phyloP scores from a whole-genome alignment of 1,139 yeast genomes.

The Hyphopichia khmerensis region DNA sequence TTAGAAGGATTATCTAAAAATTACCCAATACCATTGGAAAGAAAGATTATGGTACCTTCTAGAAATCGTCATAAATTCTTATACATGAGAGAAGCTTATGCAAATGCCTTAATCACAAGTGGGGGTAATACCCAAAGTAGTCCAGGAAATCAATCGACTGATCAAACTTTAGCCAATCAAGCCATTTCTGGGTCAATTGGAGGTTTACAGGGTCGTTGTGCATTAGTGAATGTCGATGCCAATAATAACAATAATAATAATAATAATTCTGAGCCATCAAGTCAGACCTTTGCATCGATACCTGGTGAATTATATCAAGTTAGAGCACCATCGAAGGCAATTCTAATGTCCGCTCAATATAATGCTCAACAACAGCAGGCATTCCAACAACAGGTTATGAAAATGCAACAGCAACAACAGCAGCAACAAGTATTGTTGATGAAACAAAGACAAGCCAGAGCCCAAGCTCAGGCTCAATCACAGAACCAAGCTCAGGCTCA shows the following conservation, averaged over 20 bases:
- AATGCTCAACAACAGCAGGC: conserved; percentile 46
- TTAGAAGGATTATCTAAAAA: conserved; percentile 87
- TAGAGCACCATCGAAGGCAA: conserved; percentile 61
- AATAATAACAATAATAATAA: conserved; percentile 7
- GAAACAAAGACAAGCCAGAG: conserved; percentile 30
- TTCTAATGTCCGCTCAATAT: conserved; percentile 43
- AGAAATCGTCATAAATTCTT: conserved; percentile 70
- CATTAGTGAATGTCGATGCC: conserved; percentile 63
- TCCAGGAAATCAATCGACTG: conserved; percentile 20
- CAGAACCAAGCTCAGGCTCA: conserved; percentile 17
- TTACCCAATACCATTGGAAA: conserved; percentile 78
- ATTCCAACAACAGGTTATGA: conserved; percentile 50
- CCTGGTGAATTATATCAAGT: conserved; percentile 57
- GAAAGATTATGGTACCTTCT: conserved; percentile 69
- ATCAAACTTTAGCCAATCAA: conserved; percentile 48
- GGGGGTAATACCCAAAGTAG: conserved; percentile 22
- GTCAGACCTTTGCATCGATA: conserved; percentile 52
- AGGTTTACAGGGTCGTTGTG: conserved; percentile 74
- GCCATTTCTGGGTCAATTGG: conserved; percentile 61
- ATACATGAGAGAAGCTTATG: conserved; percentile 82
- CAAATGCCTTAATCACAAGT: conserved; percentile 51
- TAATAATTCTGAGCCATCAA: conserved; percentile 26
- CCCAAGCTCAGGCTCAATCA: conserved; percentile 23
- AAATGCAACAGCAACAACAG: conserved; percentile 44
- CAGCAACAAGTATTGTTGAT: conserved; percentile 22